These are phyloP conservation scores for Musa troglodytarum DNA, from an alignment of 176 grass and related monocot genomes.

Conservation along the genomic window DNA sequence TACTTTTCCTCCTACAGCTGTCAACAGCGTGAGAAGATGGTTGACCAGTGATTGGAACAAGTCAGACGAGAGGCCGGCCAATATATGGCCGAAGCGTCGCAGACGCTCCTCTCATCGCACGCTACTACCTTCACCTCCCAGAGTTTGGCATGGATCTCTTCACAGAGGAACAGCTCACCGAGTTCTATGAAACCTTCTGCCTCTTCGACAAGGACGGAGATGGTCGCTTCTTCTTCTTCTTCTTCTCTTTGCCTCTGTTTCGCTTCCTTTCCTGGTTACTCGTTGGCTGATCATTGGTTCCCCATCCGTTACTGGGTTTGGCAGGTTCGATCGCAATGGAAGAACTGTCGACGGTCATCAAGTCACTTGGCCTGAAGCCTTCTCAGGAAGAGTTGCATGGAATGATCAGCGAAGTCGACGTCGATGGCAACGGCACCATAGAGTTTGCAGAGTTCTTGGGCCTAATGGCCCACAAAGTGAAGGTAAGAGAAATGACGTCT, in stretches of 20 bases:
- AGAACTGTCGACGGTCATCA: conserved; percentile 62
- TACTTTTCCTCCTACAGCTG: no score
- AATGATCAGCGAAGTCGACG: conserved; percentile 77
- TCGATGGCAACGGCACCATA: conserved; percentile 74
- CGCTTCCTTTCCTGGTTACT: neutral
- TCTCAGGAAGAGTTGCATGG: conserved; percentile 48
- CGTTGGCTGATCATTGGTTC: neutral
- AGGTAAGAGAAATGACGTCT: conserved; percentile 4
- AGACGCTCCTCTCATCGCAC: no score
- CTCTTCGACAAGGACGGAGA: conserved; percentile 17
- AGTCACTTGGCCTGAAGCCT: conserved; percentile 53
- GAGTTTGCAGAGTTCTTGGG: conserved; percentile 65
- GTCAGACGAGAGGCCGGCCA: no score
- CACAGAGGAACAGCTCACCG: neutral
- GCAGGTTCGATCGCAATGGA: conserved; percentile 61
- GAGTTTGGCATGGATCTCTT: neutral
- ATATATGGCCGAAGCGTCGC: no score
- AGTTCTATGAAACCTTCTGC: conserved; percentile 1
- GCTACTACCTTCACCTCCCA: no score
- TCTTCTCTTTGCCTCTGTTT: neutral
- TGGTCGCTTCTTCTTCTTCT: neutral
- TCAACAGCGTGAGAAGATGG: no score
- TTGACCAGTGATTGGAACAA: no score
- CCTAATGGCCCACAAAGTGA: conserved; percentile 49
- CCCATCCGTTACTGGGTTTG: neutral